A percentile compares a stretch with the other conserved stretches of the same genome.
Conservation (phyloP, 1,284 basidiomycete genomes). For the Schizophyllum commune region DNA sequence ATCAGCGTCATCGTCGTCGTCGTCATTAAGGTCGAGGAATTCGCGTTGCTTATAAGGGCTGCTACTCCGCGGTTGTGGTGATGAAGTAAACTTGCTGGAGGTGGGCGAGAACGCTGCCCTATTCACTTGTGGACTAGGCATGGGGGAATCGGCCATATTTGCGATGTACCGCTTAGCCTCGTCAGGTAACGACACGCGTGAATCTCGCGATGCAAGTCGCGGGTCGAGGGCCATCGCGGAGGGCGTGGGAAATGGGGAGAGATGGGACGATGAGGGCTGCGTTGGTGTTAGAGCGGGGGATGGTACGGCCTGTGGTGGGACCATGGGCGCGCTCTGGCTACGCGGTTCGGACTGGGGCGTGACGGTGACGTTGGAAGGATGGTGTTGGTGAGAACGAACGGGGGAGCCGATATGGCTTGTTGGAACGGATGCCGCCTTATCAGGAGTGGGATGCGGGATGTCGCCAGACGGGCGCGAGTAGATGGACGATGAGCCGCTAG, state of each 20-base stretch:
- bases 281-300: slow-evolving; percentile 3
- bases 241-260: slow-evolving; percentile 10
- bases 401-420: slow-evolving; percentile 5
- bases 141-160: slow-evolving; percentile 55
- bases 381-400: not conserved
- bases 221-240: slow-evolving; percentile 18
- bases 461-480: not conserved
- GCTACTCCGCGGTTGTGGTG: not conserved
- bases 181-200: slow-evolving; percentile 61
- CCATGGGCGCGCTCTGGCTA: not conserved
- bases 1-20: slow-evolving; percentile 27
- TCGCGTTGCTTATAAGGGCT: slow-evolving; percentile 19
- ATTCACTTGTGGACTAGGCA: slow-evolving; percentile 36
- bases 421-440: not conserved
- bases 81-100: not conserved
- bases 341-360: not conserved
- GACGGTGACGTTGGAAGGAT: not conserved
- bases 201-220: slow-evolving; percentile 37
- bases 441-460: not conserved
- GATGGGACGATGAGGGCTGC: not conserved
- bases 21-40: slow-evolving; percentile 59
- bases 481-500: not conserved
- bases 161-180: slow-evolving; percentile 66
- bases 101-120: not conserved
- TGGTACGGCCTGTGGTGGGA: slow-evolving; percentile 6